Evolutionary conservation across 306 rosid species (phyloP).

Genomic region (Cucumis hystrix): DNA sequence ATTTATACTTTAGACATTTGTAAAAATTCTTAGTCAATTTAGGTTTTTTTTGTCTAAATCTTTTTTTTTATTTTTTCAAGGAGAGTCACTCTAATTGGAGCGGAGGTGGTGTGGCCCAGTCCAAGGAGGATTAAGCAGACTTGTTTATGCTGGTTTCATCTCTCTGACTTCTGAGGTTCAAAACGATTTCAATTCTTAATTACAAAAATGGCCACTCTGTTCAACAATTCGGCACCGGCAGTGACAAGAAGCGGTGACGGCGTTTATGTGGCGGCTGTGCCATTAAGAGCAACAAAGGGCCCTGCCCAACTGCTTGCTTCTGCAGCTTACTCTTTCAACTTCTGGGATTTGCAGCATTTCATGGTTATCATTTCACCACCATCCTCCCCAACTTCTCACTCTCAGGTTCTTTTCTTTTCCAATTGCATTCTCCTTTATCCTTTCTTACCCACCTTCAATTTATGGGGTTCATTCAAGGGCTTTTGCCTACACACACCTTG

Average conservation of each 20-base stretch:
- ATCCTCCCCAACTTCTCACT: slow-evolving; percentile 20
- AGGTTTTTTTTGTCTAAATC: too few species aligned
- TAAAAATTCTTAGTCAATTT: too few species aligned
- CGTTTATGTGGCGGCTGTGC: slow-evolving; percentile 75
- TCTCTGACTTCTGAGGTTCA: not conserved
- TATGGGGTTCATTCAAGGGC: too few species aligned
- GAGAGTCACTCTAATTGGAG: not conserved
- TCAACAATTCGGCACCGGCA: slow-evolving; percentile 17
- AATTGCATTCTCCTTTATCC: not conserved
- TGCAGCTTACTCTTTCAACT: slow-evolving; percentile 50
- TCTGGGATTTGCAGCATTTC: slow-evolving; percentile 85
- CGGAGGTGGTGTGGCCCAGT: not conserved
- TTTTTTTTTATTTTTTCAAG: too few species aligned
- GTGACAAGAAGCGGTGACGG: slow-evolving; percentile 32
- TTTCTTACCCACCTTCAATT: not conserved
- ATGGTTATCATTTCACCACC: slow-evolving; percentile 59
- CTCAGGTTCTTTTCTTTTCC: slow-evolving; percentile 37
- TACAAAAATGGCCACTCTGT: slow-evolving; percentile 22
- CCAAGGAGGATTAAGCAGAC: not conserved
- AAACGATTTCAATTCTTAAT: not conserved
- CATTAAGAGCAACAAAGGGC: slow-evolving; percentile 78
- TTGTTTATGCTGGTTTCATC: not conserved
- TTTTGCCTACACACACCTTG: too few species aligned
- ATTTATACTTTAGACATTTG: too few species aligned
- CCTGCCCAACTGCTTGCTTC: slow-evolving; percentile 71